Conservation (phyloP, 768 basidiomycete genomes). For the Kwoniella sp. region DNA sequence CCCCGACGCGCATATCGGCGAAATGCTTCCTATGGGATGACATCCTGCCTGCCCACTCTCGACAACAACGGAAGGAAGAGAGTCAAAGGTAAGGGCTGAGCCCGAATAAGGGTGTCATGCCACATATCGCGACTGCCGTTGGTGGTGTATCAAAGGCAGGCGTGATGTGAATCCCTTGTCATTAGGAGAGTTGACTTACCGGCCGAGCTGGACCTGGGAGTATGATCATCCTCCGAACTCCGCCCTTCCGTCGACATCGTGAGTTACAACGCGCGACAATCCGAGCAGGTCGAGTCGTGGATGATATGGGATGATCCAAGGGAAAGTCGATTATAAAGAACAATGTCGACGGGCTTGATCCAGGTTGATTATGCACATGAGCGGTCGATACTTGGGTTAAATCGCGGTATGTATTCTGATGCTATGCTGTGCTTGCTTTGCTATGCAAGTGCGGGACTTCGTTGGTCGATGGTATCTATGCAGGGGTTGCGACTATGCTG, state of each 20-base stretch:
- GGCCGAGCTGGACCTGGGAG: background rate
- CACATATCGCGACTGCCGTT: background rate
- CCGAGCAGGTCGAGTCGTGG: background rate
- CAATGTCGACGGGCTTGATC: background rate
- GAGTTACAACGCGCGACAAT: background rate
- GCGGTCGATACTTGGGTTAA: background rate
- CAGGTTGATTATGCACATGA: constrained; percentile 1
- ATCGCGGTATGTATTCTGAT: background rate
- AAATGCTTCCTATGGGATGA: background rate
- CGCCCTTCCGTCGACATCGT: constrained; percentile 1
- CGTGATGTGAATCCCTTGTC: background rate
- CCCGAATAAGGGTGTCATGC: background rate
- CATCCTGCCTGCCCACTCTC: background rate
- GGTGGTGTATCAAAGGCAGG: background rate
- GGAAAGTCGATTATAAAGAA: background rate
- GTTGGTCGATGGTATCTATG: background rate
- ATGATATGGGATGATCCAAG: background rate
- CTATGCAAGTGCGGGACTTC: background rate
- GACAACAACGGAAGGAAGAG: background rate
- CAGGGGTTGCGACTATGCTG: background rate
- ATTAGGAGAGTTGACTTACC: background rate
- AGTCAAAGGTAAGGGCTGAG: background rate
- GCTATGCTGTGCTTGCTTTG: background rate
- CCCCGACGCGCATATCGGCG: background rate
- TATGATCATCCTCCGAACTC: background rate